phyloP scores from a whole-genome alignment of 2,329 filamentous ascomycete genomes.

The Fusarium tuaranense region DNA sequence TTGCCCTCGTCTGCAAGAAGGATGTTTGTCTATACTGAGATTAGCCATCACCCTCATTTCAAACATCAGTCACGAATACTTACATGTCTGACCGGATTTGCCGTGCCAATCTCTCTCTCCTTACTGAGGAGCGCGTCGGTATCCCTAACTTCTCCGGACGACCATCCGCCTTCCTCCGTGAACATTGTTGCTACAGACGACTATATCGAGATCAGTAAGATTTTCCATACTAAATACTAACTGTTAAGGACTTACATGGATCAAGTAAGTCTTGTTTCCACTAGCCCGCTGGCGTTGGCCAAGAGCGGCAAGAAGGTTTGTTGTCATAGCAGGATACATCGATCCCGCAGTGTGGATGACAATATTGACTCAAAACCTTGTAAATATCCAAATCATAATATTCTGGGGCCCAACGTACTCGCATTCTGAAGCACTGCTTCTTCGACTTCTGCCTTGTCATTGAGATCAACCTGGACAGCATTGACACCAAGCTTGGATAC shows the following conservation, averaged over 20 bases:
- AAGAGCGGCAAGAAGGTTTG: slow-evolving; percentile 49
- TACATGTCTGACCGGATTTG: slow-evolving; percentile 46
- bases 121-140: slow-evolving; percentile 44
- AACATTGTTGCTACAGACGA: slow-evolving; percentile 45
- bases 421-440: slow-evolving; percentile 39
- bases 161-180: slow-evolving; percentile 47
- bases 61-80: background rate
- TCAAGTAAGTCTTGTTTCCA: slow-evolving; percentile 45
- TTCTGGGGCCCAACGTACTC: slow-evolving; percentile 28
- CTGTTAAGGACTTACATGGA: slow-evolving; percentile 45
- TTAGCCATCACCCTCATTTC: background rate
- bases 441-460: slow-evolving; percentile 42
- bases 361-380: slow-evolving; percentile 47
- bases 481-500: slow-evolving; percentile 48
- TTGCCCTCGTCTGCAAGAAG: slow-evolving; percentile 45
- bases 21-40: slow-evolving; percentile 42
- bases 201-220: slow-evolving; percentile 18
- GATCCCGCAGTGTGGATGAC: slow-evolving; percentile 51
- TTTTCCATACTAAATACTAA: fast-evolving
- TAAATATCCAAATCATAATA: background rate
- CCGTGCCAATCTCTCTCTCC: slow-evolving; percentile 44
- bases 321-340: slow-evolving; percentile 39
- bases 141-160: slow-evolving; percentile 47
- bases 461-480: slow-evolving; percentile 48
- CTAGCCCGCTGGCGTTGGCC: slow-evolving; percentile 43